Conservation (phyloP, 176 grass and related monocot genomes). For the Phoenix roebelenii region DNA sequence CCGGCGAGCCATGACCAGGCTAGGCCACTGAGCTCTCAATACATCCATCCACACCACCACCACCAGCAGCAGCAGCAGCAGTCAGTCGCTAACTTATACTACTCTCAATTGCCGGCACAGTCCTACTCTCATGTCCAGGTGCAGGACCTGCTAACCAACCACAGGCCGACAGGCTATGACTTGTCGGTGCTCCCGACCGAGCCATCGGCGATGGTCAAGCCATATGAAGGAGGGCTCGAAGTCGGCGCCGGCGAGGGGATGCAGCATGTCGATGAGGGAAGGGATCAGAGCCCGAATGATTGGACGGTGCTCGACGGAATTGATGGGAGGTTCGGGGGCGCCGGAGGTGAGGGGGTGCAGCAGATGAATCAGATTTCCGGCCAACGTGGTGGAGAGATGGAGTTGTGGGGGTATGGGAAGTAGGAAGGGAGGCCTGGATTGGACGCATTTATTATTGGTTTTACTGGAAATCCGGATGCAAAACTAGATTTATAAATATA, state of each 20-base stretch:
- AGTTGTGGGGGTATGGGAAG: constrained; percentile 88
- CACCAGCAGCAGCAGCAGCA: neutral
- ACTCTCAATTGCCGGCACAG: constrained; percentile 3
- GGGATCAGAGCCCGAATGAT: constrained; percentile 27
- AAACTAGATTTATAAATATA: too few relatives aligned
- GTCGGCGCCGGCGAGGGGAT: constrained; percentile 24
- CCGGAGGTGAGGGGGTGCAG: constrained; percentile 39
- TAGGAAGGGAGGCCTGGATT: constrained; percentile 19
- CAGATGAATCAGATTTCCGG: constrained; percentile 57
- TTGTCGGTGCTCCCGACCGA: constrained; percentile 54
- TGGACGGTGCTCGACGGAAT: constrained; percentile 77
- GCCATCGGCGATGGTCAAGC: neutral
- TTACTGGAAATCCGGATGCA: constrained; percentile 1
- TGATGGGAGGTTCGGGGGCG: constrained; percentile 8
- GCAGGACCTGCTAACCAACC: constrained; percentile 91
- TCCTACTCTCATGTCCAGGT: constrained; percentile 53
- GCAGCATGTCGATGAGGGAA: constrained; percentile 16
- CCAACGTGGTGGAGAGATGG: constrained; percentile 77
- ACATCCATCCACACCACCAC: constrained; percentile 4
- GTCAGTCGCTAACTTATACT: neutral
- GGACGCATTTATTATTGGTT: constrained; percentile 14
- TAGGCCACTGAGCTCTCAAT: constrained; percentile 6
- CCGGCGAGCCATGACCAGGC: neutral
- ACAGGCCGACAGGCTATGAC: constrained; percentile 53
- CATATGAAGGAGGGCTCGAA: constrained; percentile 36